Evolutionary conservation across 176 grass and related monocot genomes (phyloP).

Genomic region (Poa annua): DNA sequence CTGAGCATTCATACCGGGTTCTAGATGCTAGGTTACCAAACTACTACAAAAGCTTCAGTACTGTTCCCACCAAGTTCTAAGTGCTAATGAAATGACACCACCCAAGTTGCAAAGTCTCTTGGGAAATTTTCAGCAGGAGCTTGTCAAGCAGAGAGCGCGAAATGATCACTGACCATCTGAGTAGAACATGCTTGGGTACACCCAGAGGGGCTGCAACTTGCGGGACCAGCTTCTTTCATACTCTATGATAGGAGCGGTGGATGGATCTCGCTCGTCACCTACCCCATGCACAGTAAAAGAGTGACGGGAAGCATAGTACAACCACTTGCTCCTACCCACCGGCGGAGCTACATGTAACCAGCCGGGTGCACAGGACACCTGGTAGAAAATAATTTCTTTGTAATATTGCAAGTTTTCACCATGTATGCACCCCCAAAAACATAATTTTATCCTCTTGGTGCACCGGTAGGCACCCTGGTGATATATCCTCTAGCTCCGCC

Average conservation of each 20-base stretch:
- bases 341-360: too few species aligned
- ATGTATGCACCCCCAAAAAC: too few species aligned
- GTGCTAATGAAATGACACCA: background rate
- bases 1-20: background rate
- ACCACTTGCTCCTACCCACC: background rate
- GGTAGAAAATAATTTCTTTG: too few species aligned
- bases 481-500: too few species aligned
- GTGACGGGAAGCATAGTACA: background rate
- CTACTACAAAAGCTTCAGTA: background rate
- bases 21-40: background rate
- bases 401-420: too few species aligned
- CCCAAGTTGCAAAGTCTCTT: background rate
- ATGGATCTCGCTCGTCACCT: background rate
- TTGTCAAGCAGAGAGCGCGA: background rate
- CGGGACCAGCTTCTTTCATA: background rate
- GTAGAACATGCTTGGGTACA: constrained; percentile 1
- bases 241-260: background rate
- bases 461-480: too few species aligned
- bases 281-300: background rate
- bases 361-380: too few species aligned
- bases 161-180: background rate
- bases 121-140: background rate
- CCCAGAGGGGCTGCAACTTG: background rate
- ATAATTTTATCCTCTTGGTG: too few species aligned
- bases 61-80: background rate